Percentiles rank a stretch among this genome's conserved stretches.
Conservation (phyloP, 306 rosid genomes). For the Gastrolobium bilobum region DNA sequence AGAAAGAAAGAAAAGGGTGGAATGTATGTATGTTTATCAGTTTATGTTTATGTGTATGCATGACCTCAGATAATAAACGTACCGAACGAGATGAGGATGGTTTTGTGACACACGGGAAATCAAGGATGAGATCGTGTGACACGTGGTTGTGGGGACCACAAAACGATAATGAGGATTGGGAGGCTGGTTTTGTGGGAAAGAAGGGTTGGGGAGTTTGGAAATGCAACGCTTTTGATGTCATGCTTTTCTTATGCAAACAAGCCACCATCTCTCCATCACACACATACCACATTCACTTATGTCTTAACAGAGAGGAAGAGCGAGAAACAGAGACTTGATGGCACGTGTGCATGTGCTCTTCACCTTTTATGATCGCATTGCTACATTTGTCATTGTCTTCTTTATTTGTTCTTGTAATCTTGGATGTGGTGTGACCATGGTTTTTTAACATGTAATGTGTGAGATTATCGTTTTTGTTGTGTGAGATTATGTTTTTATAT, state of each 20-base stretch:
- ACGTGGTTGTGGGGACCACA: constrained; percentile 49
- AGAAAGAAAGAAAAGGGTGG: background rate
- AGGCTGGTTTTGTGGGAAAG: constrained; percentile 45
- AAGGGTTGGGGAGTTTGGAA: constrained; percentile 48
- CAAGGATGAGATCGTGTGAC: constrained; percentile 32
- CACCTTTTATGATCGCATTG: background rate
- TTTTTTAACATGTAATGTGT: background rate
- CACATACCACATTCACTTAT: constrained; percentile 38
- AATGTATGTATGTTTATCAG: background rate
- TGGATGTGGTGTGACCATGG: background rate
- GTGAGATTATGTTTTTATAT: no score
- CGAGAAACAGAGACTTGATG: constrained; percentile 27
- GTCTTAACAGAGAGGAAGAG: background rate
- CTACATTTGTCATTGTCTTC: background rate
- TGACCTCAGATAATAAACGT: constrained; percentile 13
- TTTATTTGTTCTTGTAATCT: background rate
- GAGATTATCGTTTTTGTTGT: background rate
- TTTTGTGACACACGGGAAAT: constrained; percentile 40
- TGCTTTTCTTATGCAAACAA: constrained; percentile 56
- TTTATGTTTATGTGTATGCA: constrained; percentile 11
- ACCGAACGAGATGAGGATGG: background rate
- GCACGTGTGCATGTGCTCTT: constrained; percentile 40
- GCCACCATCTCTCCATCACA: constrained; percentile 35
- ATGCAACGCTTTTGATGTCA: constrained; percentile 50
- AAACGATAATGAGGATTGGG: constrained; percentile 37